phyloP scores from a whole-genome alignment of 2,329 filamentous ascomycete species.

The Leptographium lundbergii region DNA sequence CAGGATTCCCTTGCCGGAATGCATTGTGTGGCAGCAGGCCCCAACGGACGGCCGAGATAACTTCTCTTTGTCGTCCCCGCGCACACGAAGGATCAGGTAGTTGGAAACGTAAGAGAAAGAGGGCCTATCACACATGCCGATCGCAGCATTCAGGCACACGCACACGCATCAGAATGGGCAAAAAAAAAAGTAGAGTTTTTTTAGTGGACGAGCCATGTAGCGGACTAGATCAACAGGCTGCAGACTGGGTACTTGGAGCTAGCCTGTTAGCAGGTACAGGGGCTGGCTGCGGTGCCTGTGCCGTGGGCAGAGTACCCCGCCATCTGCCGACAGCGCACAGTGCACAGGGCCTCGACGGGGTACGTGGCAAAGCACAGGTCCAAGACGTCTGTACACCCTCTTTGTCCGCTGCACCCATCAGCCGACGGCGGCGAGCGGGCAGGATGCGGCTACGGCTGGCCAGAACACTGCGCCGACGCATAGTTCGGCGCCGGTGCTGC shows the following conservation, averaged over 20 bases:
- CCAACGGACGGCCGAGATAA: too few species aligned
- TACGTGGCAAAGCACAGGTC: too few species aligned
- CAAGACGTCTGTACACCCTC: too few species aligned
- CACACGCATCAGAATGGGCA: background rate
- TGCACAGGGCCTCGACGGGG: background rate
- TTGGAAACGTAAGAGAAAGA: background rate
- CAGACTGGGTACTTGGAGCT: background rate
- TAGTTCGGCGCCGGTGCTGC: background rate
- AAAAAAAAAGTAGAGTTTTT: background rate
- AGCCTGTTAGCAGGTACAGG: background rate
- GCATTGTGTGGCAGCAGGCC: too few species aligned
- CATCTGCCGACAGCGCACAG: background rate
- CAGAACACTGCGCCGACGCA: background rate
- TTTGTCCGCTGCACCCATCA: background rate
- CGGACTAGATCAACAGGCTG: background rate
- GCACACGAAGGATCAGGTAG: background rate
- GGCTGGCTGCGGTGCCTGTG: background rate
- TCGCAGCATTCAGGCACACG: background rate
- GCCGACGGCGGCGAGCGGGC: too few species aligned
- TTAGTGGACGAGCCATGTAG: background rate
- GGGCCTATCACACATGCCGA: too few species aligned
- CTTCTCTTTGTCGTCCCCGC: background rate
- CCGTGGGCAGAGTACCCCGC: background rate
- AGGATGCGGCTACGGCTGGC: too few species aligned
- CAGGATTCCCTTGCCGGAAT: background rate